Conservation (phyloP, 2,329 filamentous ascomycete species). For the Chaetomiaceae sp. region DNA sequence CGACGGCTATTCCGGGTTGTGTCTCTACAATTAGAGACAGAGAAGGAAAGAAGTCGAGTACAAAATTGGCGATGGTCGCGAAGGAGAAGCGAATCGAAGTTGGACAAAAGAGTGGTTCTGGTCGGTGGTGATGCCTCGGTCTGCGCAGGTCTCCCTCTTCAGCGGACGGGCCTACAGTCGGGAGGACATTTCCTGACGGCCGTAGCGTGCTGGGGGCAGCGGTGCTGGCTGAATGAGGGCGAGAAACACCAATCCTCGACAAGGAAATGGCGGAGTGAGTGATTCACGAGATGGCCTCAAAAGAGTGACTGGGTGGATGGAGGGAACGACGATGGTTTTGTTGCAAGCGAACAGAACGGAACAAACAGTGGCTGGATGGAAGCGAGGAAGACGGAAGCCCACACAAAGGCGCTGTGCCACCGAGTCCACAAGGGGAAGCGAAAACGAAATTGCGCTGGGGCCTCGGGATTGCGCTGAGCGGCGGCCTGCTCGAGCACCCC, state of each 20-base stretch:
- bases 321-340: constrained; percentile 23
- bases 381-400: too few relatives aligned
- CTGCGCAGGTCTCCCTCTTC: constrained; percentile 13
- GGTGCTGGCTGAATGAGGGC: constrained; percentile 6
- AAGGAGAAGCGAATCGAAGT: constrained; percentile 12
- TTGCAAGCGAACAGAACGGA: constrained; percentile 18
- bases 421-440: constrained; percentile 19
- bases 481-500: constrained; percentile 13
- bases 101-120: constrained; percentile 17
- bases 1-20: constrained; percentile 6
- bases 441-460: constrained; percentile 25
- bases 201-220: constrained; percentile 16
- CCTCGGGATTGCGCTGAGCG: constrained; percentile 18
- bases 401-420: constrained; percentile 19
- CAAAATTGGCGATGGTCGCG: neutral
- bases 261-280: constrained; percentile 16
- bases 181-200: constrained; percentile 21
- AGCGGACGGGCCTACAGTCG: constrained; percentile 19
- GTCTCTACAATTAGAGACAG: neutral
- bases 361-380: too few relatives aligned
- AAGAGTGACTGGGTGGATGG: constrained; percentile 20
- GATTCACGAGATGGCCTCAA: constrained; percentile 16
- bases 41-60: neutral
- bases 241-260: constrained; percentile 4
- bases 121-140: neutral